Evolutionary conservation across 2,329 filamentous ascomycete genomes (phyloP).

Genomic region (Calonectria pseudoreteaudii): DNA sequence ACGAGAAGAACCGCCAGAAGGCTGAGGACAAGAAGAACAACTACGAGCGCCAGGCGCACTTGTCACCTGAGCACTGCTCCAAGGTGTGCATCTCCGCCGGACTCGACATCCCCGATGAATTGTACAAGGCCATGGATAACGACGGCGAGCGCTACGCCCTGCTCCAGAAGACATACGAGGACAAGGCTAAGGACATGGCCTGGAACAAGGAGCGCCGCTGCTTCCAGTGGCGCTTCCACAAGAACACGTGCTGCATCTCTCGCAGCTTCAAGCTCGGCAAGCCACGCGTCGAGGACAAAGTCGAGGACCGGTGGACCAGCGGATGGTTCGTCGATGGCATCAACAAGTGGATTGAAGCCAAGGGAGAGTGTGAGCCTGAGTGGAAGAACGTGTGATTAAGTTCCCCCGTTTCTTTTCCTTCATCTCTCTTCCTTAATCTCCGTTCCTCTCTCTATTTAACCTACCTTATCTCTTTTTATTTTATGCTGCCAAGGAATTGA

Average conservation of each 20-base stretch:
- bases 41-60: conserved; percentile 59
- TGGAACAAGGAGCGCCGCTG: conserved; percentile 52
- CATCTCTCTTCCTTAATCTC: not conserved
- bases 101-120: conserved; percentile 50
- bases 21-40: conserved; percentile 53
- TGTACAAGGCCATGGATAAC: conserved; percentile 44
- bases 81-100: conserved; percentile 59
- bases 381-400: conserved; percentile 53
- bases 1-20: conserved; percentile 50
- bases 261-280: conserved; percentile 58
- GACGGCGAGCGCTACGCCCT: conserved; percentile 44
- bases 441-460: not conserved
- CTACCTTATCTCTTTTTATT: not conserved
- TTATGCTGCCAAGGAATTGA: not conserved
- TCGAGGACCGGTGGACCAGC: conserved; percentile 52
- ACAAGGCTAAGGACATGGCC: conserved; percentile 31
- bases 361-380: conserved; percentile 55
- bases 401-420: not conserved
- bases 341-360: conserved; percentile 59
- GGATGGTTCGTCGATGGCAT: conserved; percentile 62
- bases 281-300: conserved; percentile 48
- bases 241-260: conserved; percentile 57
- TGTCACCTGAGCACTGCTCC: conserved; percentile 59
- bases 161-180: conserved; percentile 44
- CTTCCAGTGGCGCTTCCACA: conserved; percentile 61